Evolutionary conservation across 163 green algal genomes (phyloP).

Genomic region (Scenedesmus sp.): DNA sequence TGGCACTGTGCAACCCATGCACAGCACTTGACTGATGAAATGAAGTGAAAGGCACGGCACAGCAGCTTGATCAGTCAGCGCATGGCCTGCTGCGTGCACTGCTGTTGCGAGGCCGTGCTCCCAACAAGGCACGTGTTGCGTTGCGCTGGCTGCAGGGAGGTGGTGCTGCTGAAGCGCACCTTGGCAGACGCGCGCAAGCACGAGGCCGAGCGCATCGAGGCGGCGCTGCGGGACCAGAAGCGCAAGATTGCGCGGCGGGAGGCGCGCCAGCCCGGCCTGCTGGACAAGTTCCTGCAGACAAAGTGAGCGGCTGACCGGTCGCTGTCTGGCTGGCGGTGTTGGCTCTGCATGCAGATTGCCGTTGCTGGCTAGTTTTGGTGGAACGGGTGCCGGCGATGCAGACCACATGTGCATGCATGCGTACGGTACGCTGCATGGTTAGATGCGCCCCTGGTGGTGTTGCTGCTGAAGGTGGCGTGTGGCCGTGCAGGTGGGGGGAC

Average conservation of each 20-base stretch:
- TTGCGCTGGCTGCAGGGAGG: conserved; percentile 50
- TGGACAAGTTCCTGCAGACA: conserved; percentile 59
- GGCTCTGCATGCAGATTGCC: background rate
- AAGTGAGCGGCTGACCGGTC: conserved; percentile 59
- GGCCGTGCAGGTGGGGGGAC: conserved; percentile 35
- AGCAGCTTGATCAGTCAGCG: too few relatives aligned
- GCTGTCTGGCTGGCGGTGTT: background rate
- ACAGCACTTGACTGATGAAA: too few relatives aligned
- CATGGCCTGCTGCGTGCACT: too few relatives aligned
- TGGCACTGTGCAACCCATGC: too few relatives aligned
- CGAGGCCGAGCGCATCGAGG: conserved; percentile 50
- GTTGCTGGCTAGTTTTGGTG: background rate
- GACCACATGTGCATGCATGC: background rate
- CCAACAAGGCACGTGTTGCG: conserved; percentile 42
- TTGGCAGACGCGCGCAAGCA: conserved; percentile 61
- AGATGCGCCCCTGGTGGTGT: background rate
- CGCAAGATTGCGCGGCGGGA: conserved; percentile 36
- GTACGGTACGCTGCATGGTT: background rate
- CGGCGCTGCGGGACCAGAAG: conserved; percentile 57
- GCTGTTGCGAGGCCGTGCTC: too few relatives aligned
- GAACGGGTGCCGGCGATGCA: background rate
- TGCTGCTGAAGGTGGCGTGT: background rate
- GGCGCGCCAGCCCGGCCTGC: conserved; percentile 31
- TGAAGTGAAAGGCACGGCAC: too few relatives aligned
- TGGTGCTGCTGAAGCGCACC: conserved; percentile 60